Conservation (phyloP, 1,284 basidiomycete species). For the Schizophyllum commune region DNA sequence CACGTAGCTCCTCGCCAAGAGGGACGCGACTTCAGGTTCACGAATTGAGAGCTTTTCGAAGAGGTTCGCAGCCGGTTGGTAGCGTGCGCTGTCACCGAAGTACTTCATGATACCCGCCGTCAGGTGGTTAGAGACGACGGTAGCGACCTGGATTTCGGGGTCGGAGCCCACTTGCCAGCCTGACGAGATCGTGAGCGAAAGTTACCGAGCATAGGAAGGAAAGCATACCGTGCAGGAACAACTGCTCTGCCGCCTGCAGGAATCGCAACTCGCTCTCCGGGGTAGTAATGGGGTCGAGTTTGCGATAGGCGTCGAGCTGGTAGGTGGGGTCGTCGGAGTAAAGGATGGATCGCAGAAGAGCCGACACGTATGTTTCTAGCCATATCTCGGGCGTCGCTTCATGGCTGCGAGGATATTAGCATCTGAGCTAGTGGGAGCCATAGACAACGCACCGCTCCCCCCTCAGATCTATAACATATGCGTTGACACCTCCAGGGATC, state of each 20-base stretch:
- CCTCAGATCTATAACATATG: slow-evolving; percentile 90
- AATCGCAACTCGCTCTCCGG: slow-evolving; percentile 88
- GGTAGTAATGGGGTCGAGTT: slow-evolving; percentile 90
- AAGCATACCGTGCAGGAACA: slow-evolving; percentile 80
- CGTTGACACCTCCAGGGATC: slow-evolving; percentile 94
- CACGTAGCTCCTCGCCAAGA: slow-evolving; percentile 87
- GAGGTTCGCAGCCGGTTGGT: slow-evolving; percentile 85
- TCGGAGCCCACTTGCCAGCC: slow-evolving; percentile 99
- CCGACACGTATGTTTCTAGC: slow-evolving; percentile 97
- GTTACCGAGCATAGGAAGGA: neutral
- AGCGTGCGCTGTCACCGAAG: slow-evolving; percentile 89
- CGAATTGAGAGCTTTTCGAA: slow-evolving; percentile 85
- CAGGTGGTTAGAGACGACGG: slow-evolving; percentile 94
- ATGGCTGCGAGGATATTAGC: slow-evolving; percentile 46
- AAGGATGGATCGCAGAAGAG: slow-evolving; percentile 83
- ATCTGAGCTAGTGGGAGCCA: neutral
- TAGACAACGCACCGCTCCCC: slow-evolving; percentile 74
- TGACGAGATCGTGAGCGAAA: slow-evolving; percentile 22
- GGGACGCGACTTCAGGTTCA: slow-evolving; percentile 86
- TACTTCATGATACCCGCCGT: slow-evolving; percentile 95
- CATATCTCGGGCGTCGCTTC: slow-evolving; percentile 90
- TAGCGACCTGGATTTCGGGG: slow-evolving; percentile 97
- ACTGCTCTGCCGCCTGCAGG: slow-evolving; percentile 82
- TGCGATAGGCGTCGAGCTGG: slow-evolving; percentile 88
- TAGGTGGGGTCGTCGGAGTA: slow-evolving; percentile 96